Percentiles rank a stretch among this genome's conserved stretches.
Evolutionary conservation across 805 yeast species (phyloP).

Genomic region (Teunomyces cretensis): DNA sequence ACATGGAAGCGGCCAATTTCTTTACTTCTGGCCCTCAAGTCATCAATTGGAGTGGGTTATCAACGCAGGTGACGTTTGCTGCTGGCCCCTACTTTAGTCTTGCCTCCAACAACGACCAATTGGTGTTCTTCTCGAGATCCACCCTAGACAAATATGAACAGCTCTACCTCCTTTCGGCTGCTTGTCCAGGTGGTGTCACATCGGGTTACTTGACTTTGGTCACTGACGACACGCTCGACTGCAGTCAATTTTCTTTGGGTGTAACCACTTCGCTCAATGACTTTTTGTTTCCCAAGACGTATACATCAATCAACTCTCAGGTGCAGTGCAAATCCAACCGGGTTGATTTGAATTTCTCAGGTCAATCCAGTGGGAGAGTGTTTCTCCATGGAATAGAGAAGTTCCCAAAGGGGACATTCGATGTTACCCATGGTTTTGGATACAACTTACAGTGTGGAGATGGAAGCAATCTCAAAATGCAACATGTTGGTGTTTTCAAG

Average conservation of each 20-base stretch:
- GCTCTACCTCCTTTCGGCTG: constrained; percentile 13
- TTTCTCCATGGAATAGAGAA: constrained; percentile 15
- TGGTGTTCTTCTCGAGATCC: constrained; percentile 14
- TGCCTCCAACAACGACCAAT: constrained; percentile 6
- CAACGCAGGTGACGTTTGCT: constrained; percentile 8
- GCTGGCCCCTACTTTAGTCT: constrained; percentile 14
- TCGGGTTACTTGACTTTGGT: constrained; percentile 12
- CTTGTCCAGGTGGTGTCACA: constrained; percentile 13
- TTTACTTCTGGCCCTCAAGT: constrained; percentile 7
- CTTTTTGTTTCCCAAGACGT: constrained; percentile 15
- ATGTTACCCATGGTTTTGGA: constrained; percentile 10
- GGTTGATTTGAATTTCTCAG: constrained; percentile 6
- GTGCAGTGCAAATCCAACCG: constrained; percentile 3
- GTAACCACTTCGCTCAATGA: constrained; percentile 13
- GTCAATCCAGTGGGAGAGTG: constrained; percentile 10
- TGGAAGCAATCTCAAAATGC: constrained; percentile 6
- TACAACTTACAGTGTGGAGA: constrained; percentile 11
- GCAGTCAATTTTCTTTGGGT: constrained; percentile 10
- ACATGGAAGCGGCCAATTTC: constrained; percentile 11
- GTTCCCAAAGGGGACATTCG: constrained; percentile 4
- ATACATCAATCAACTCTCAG: background rate
- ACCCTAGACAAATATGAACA: constrained; percentile 15
- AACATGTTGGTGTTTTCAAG: background rate
- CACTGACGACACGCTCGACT: constrained; percentile 12
- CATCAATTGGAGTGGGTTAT: constrained; percentile 13